phyloP scores from a whole-genome alignment of 176 grass and related monocot species.

The Calamus simplicifolius region DNA sequence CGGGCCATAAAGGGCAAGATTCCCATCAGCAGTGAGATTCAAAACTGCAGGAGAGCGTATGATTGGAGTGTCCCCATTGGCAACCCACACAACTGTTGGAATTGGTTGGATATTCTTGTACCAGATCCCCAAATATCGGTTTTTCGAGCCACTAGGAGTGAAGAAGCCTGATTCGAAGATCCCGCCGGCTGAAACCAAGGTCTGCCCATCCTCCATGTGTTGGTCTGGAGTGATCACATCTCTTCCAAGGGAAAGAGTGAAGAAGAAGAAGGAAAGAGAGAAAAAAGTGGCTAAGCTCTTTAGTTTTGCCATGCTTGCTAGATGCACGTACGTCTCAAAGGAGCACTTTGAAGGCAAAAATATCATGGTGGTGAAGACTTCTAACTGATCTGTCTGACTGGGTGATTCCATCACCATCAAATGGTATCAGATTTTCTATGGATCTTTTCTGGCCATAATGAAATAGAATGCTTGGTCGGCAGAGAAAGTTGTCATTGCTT shows the following conservation, averaged over 20 bases:
- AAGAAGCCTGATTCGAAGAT: slow-evolving; percentile 1
- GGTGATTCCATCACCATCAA: no score
- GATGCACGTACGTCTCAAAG: no score
- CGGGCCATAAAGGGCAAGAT: not conserved
- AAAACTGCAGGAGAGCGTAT: not conserved
- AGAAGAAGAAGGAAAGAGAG: no score
- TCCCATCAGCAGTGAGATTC: not conserved
- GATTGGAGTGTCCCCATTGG: not conserved
- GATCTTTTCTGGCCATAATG: no score
- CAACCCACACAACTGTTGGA: slow-evolving; percentile 3
- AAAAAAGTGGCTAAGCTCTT: no score
- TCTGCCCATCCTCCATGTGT: not conserved
- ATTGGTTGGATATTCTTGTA: not conserved
- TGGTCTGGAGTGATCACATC: not conserved
- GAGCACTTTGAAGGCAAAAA: no score
- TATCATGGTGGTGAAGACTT: no score
- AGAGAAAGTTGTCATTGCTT: no score
- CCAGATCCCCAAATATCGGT: not conserved
- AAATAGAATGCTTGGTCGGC: no score
- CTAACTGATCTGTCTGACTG: no score
- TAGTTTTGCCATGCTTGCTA: no score
- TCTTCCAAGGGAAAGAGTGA: not conserved
- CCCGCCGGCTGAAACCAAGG: not conserved
- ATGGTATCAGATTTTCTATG: no score
- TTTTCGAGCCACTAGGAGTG: not conserved